Percentiles rank a stretch among this genome's conserved stretches.
Evolutionary conservation across 352 stramenopile genomes (phyloP).

Genomic region (Globisporangium cystogenes): DNA sequence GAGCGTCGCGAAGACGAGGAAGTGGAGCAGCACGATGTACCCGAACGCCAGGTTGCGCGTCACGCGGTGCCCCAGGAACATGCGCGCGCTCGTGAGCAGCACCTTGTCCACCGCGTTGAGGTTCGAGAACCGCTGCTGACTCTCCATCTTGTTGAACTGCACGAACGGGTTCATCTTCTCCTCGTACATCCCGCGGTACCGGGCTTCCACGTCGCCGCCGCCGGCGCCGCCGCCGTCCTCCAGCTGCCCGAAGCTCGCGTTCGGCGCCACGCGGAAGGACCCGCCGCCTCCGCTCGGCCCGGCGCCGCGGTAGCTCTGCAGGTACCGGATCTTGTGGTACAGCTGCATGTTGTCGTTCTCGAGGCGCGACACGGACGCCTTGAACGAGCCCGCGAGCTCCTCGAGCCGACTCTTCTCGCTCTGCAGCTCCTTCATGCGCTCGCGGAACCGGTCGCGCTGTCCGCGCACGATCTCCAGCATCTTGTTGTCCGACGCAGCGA

Average conservation of each 20-base stretch:
- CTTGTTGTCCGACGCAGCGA: slow-evolving; percentile 43
- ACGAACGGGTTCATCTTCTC: slow-evolving; percentile 91
- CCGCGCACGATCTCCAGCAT: slow-evolving; percentile 82
- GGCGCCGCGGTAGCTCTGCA: slow-evolving; percentile 68
- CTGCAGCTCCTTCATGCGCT: slow-evolving; percentile 80
- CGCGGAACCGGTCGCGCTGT: slow-evolving; percentile 76
- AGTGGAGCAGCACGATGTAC: slow-evolving; percentile 84
- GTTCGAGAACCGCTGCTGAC: slow-evolving; percentile 85
- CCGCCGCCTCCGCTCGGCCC: not conserved
- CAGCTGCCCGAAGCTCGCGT: slow-evolving; percentile 13
- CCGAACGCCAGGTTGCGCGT: slow-evolving; percentile 79
- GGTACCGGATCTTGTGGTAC: slow-evolving; percentile 88
- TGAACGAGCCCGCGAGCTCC: slow-evolving; percentile 57
- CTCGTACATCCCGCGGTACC: slow-evolving; percentile 88
- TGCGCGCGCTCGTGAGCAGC: slow-evolving; percentile 76
- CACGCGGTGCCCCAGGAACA: slow-evolving; percentile 79
- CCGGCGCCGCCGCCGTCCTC: slow-evolving; percentile 27
- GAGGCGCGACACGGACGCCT: slow-evolving; percentile 60
- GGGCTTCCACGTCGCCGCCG: slow-evolving; percentile 46
- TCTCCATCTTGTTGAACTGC: slow-evolving; percentile 90
- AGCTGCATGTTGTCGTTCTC: slow-evolving; percentile 90
- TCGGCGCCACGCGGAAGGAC: slow-evolving; percentile 11
- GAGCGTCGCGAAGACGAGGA: slow-evolving; percentile 79
- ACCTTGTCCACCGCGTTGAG: slow-evolving; percentile 90
- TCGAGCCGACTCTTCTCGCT: slow-evolving; percentile 64